Base-by-base conservation (phyloP, 441 rosid genomes). In the Adansonia grandidieri region DNA sequence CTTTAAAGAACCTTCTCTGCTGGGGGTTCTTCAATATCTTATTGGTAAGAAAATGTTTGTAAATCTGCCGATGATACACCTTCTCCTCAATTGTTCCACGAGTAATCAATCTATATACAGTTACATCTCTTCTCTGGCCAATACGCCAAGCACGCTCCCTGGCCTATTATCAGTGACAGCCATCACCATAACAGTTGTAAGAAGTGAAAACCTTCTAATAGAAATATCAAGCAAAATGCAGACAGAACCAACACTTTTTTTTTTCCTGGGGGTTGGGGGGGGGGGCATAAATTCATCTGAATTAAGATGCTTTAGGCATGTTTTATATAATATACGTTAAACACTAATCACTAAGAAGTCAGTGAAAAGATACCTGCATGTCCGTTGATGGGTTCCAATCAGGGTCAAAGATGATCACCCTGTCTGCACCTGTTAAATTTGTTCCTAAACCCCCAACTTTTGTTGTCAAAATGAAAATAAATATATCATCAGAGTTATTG, bases 141-240 rank as follows among this genome's bases (percentile, higher is more conserved):
- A 96, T 92, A 65, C 97, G 98, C 98, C 99, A 96, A 77, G 99
- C 99, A 57, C 99, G 98, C 82, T 96, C 99, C 91, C 99, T 94
- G 9, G 99, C 99, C 98, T 95, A 85, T 81, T 67, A 81, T 6
- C 45, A 74, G 65, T 61, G 81, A 76, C 40, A 80, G 13, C 54
- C 48, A 19, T 48, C 62, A 70, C 82, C 80, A 66, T 14, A 71
- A 51, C 74, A 70, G n/a, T 70, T 13, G 1, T 32, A 8, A 32
- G 54, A 53, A 32, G 62, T 71, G 11, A 20, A 68, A 75, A 48
- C 47, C 60, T 74, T 45, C 58, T 74, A 53, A 22, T 44, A 22
- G 72, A 15, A 8, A 54, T 42, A 53, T 14, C 53, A 44, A 42
- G 58, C 68, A 70, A 22, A 66, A 24, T 15, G 45, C 60, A 70